A percentile compares a stretch with the other conserved stretches of the same genome.
Evolutionary conservation across 2,329 filamentous ascomycete genomes (phyloP).

Genomic region (Graphilbum fragrans): DNA sequence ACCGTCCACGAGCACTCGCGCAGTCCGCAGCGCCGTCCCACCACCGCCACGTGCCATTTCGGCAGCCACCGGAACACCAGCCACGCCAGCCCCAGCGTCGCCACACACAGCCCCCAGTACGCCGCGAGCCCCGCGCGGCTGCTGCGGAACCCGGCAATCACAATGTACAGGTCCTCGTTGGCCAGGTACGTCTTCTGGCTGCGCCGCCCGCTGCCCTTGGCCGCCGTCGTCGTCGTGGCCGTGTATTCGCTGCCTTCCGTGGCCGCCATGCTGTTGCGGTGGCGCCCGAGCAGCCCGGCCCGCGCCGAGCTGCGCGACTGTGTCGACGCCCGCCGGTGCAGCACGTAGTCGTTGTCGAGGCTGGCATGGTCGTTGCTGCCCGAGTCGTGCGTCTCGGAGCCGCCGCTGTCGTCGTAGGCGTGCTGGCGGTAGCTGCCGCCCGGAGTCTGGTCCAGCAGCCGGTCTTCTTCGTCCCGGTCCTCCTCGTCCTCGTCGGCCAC

Average conservation of each 20-base stretch:
- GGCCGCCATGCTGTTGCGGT: slow-evolving; percentile 58
- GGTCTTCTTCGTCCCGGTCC: slow-evolving; percentile 23
- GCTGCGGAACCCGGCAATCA: slow-evolving; percentile 82
- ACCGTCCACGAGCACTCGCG: slow-evolving; percentile 81
- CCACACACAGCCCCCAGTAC: slow-evolving; percentile 59
- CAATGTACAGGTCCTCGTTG: slow-evolving; percentile 89
- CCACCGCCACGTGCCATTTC: slow-evolving; percentile 66
- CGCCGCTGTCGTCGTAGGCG: slow-evolving; percentile 14
- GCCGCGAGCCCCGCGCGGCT: slow-evolving; percentile 54
- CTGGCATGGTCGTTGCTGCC: slow-evolving; percentile 24
- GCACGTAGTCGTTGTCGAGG: slow-evolving; percentile 30
- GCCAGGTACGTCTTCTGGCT: slow-evolving; percentile 89
- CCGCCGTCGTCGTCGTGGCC: slow-evolving; percentile 12
- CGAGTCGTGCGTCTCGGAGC: slow-evolving; percentile 18
- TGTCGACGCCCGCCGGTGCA: slow-evolving; percentile 52
- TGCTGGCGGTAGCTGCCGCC: no score
- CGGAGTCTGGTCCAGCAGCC: no score
- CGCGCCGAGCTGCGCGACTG: slow-evolving; percentile 43
- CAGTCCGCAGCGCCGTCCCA: slow-evolving; percentile 58
- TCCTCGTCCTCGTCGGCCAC: slow-evolving; percentile 12
- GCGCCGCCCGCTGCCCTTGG: slow-evolving; percentile 39
- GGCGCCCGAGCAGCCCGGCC: slow-evolving; percentile 56
- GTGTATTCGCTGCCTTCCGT: slow-evolving; percentile 46
- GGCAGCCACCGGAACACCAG: slow-evolving; percentile 85
- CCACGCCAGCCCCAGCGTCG: slow-evolving; percentile 68